phyloP scores from a whole-genome alignment of 1,284 basidiomycete genomes.

The Cystobasidiaceae sp. region DNA sequence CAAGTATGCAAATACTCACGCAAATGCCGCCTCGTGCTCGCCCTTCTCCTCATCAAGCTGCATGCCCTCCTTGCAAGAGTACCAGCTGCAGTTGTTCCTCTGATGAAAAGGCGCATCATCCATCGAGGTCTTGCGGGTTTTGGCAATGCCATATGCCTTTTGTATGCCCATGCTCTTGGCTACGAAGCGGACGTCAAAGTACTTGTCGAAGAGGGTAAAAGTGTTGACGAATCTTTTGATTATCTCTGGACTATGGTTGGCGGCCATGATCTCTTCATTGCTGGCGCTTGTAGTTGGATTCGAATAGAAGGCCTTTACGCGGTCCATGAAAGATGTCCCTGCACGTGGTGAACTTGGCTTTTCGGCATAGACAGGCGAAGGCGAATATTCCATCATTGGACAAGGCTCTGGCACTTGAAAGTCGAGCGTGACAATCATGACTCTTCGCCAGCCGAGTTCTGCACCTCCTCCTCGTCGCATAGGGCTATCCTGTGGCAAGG shows the following conservation, averaged over 20 bases:
- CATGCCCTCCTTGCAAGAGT: constrained; percentile 2
- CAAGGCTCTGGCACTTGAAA: constrained; percentile 23
- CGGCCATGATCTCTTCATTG: neutral
- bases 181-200: neutral
- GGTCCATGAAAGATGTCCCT: neutral
- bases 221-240: neutral
- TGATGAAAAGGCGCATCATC: constrained; percentile 7
- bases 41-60: neutral
- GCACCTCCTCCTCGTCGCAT: neutral
- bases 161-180: constrained; percentile 11
- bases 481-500: neutral
- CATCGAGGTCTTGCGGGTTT: constrained; percentile 4
- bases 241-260: neutral
- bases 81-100: constrained; percentile 27
- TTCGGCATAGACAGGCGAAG: constrained; percentile 6
- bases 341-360: neutral
- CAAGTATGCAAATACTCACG: neutral
- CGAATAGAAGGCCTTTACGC: constrained; percentile 4
- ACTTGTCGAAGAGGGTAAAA: constrained; percentile 19
- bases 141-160: constrained; percentile 26
- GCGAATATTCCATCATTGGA: constrained; percentile 21
- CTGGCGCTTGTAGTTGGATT: neutral
- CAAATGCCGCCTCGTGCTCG: constrained; percentile 1
- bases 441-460: neutral
- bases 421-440: constrained; percentile 27